Base-by-base conservation (phyloP, 345 rosid genomes). In the Eucalyptus cloeziana region DNA sequence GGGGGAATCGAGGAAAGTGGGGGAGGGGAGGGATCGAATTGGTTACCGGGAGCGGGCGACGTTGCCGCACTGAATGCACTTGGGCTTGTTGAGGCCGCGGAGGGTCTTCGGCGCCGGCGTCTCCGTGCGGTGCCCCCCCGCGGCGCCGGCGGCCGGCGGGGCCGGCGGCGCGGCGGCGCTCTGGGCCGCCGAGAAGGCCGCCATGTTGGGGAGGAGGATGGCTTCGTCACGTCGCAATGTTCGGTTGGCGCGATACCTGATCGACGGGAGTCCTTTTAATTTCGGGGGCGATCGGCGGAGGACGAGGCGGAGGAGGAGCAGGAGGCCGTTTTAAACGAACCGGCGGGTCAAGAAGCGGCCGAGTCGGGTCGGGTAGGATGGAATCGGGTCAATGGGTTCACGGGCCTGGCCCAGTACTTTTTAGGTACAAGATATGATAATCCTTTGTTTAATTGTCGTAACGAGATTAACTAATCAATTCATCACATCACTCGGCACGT, bases 71-170 rank as follows among this genome's bases (percentile, higher is more conserved):
- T 95, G 97, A 54, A 95, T 96, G 90, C 99, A 98, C 94, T 97
- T 98, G 45, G 99, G 99, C 90, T 98, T 98, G 90, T 96, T 98
- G 88, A 97, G 99, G 40, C 99, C 99, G 54, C 99, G 99, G 86
- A 95, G 98, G 51, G 96, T 96, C 93, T 93, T 96, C 30, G 95
- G 96, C 17, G 96, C 94, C 25, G 96, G 95, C 13, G 94, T 90
- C 58, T 91, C 94, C 86, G 90, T 43, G 31, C 93, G 94, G 85
- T 81, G 90, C 86, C 89, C 69, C 67, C 62, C 90, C 33, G 87
- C 60, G 88, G 83, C 85, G 86, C 88, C 90, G 91, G 88, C 92
- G 88, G n/a, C 3, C n/a, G 64, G 64, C 31, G 69, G 16, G 15
- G 33, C 21, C n/a, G 51, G 86, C 19, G 79, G 89, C n/a, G 85